phyloP scores from a whole-genome alignment of 2,329 filamentous ascomycete genomes.

The Chaetomium globosum region DNA sequence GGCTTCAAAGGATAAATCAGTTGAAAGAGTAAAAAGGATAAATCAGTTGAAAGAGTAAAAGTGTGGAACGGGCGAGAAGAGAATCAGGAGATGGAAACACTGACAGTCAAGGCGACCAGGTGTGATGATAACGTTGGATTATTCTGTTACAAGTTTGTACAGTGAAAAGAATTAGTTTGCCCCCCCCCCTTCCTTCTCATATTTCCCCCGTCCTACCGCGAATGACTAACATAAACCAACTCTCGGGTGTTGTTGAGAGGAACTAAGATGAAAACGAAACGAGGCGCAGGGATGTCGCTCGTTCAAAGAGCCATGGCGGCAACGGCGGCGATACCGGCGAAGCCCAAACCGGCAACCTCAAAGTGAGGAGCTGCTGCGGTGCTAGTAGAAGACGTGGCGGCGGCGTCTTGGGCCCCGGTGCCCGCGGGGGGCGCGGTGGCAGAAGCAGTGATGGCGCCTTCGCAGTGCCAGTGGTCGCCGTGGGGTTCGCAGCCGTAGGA shows the following conservation, averaged over 20 bases:
- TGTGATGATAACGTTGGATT: background rate
- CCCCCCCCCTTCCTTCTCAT: background rate
- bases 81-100: background rate
- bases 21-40: too few relatives aligned
- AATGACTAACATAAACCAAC: background rate
- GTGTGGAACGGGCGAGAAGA: background rate
- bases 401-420: background rate
- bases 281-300: background rate
- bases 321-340: constrained; percentile 25
- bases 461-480: constrained; percentile 37
- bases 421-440: constrained; percentile 6
- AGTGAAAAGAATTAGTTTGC: background rate
- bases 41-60: background rate
- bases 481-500: constrained; percentile 34
- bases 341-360: constrained; percentile 24
- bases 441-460: constrained; percentile 22
- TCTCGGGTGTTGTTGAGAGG: background rate
- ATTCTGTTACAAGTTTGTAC: background rate
- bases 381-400: constrained; percentile 5
- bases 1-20: background rate
- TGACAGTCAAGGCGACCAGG: background rate
- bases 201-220: background rate
- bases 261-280: background rate
- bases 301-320: constrained; percentile 28
- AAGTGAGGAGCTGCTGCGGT: constrained; percentile 18